phyloP scores from a whole-genome alignment of 2,329 filamentous ascomycete species.

The Colletotrichum magnum region DNA sequence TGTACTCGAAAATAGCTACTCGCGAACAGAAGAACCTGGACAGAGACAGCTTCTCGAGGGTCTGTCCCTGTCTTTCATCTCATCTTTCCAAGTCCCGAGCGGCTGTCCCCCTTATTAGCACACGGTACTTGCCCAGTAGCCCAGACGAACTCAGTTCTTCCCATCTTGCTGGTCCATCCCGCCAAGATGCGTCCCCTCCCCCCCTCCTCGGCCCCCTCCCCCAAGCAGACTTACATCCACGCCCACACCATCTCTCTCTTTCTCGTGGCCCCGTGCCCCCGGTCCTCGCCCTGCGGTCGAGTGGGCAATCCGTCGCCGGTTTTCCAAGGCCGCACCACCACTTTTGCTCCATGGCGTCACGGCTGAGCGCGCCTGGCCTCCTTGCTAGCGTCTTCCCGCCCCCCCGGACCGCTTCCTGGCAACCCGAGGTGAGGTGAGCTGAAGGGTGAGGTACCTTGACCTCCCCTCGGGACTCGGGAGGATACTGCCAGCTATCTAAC shows the following conservation, averaged over 20 bases:
- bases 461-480: slow-evolving; percentile 3
- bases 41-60: neutral
- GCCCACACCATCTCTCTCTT: slow-evolving; percentile 5
- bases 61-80: slow-evolving; percentile 26
- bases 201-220: neutral
- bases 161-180: slow-evolving; percentile 15
- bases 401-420: slow-evolving; percentile 16
- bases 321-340: slow-evolving; percentile 26
- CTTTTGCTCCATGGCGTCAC: slow-evolving; percentile 32
- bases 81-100: slow-evolving; percentile 7
- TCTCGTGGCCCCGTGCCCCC: slow-evolving; percentile 6
- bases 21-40: neutral
- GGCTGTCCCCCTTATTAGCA: slow-evolving; percentile 6
- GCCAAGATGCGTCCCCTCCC: slow-evolving; percentile 17
- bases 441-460: neutral
- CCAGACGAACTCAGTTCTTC: slow-evolving; percentile 19
- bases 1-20: slow-evolving; percentile 23
- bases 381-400: slow-evolving; percentile 28
- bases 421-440: slow-evolving; percentile 13
- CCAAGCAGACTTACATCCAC: slow-evolving; percentile 18
- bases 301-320: slow-evolving; percentile 23
- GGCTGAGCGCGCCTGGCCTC: slow-evolving; percentile 35
- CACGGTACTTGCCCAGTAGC: neutral
- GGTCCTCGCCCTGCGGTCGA: slow-evolving; percentile 19
- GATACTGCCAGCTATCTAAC: slow-evolving; percentile 23